phyloP scores from a whole-genome alignment of 192 early-diverging fungal species.

The Chytriomyces confervae region DNA sequence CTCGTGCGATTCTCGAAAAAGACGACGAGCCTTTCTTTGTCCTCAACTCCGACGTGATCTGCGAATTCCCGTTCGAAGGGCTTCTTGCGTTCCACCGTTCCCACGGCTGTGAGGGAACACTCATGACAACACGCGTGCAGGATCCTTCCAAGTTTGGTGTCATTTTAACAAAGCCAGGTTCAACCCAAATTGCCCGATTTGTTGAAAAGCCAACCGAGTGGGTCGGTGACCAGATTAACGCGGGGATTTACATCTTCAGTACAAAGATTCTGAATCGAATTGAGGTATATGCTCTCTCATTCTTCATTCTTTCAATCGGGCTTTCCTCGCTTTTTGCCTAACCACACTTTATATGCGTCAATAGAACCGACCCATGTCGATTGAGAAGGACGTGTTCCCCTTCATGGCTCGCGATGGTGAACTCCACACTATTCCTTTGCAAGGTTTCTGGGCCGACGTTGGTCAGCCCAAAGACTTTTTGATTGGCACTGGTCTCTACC shows the following conservation, averaged over 20 bases:
- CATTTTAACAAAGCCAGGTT: slow-evolving; percentile 80
- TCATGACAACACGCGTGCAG: slow-evolving; percentile 94
- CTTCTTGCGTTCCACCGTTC: slow-evolving; percentile 87
- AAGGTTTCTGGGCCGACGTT: slow-evolving; percentile 99
- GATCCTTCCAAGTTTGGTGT: slow-evolving; percentile 99
- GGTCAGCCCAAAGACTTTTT: slow-evolving; percentile 99
- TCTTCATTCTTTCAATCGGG: too few species aligned
- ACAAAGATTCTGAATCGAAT: slow-evolving; percentile 90
- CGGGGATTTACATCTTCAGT: slow-evolving; percentile 98
- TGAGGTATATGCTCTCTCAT: slow-evolving; percentile 54
- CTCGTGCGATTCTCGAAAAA: slow-evolving; percentile 83
- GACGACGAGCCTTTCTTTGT: slow-evolving; percentile 98
- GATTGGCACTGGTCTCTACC: slow-evolving; percentile 92
- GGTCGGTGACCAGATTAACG: slow-evolving; percentile 98
- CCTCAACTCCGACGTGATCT: slow-evolving; percentile 98
- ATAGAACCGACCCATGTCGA: slow-evolving; percentile 91
- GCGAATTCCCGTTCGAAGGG: slow-evolving; percentile 95
- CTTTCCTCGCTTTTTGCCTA: too few species aligned
- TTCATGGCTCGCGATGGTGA: slow-evolving; percentile 83
- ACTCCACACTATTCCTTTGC: slow-evolving; percentile 93
- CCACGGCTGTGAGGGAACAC: slow-evolving; percentile 95
- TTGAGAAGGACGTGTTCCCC: slow-evolving; percentile 98
- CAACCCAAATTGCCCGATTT: slow-evolving; percentile 86
- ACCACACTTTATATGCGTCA: too few species aligned
- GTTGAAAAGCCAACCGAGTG: slow-evolving; percentile 97